These are phyloP conservation scores for Diplodia mutila DNA, from an alignment of 2,329 filamentous ascomycete species.

Conservation along the genomic window DNA sequence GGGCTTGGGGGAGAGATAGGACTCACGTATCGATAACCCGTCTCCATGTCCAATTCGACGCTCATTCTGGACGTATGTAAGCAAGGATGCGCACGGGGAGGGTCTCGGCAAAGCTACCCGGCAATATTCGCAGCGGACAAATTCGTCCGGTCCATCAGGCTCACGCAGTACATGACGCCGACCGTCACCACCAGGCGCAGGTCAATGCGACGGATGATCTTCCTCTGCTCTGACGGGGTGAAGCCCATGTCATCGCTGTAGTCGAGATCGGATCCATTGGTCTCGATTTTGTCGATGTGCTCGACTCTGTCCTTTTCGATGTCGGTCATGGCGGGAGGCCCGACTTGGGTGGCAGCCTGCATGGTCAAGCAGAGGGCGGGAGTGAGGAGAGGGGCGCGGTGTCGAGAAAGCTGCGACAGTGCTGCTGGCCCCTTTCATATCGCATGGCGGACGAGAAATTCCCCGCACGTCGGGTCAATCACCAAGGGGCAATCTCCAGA, in stretches of 20 bases:
- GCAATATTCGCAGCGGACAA: slow-evolving; percentile 74
- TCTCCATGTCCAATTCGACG: slow-evolving; percentile 38
- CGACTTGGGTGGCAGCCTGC: slow-evolving; percentile 11
- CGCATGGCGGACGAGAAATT: slow-evolving; percentile 3
- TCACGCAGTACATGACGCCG: slow-evolving; percentile 71
- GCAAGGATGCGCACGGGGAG: slow-evolving; percentile 25
- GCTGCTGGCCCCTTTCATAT: slow-evolving; percentile 14
- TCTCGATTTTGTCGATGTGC: slow-evolving; percentile 20
- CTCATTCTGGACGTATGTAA: slow-evolving; percentile 44
- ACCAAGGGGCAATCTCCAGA: slow-evolving; percentile 4
- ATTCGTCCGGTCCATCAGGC: slow-evolving; percentile 79
- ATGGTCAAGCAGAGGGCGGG: not conserved
- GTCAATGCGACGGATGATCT: slow-evolving; percentile 72
- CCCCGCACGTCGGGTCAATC: slow-evolving; percentile 4
- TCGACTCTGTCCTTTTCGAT: slow-evolving; percentile 19
- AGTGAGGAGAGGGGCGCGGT: not conserved
- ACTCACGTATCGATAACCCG: slow-evolving; percentile 36
- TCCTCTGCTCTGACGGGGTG: slow-evolving; percentile 64
- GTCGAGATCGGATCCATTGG: slow-evolving; percentile 18
- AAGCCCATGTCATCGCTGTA: slow-evolving; percentile 45
- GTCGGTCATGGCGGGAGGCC: not conserved
- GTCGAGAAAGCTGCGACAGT: not conserved
- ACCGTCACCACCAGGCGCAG: slow-evolving; percentile 53
- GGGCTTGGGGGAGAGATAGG: not conserved
- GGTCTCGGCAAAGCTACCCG: slow-evolving; percentile 50